A percentile compares a stretch with the other conserved stretches of the same genome.
phyloP scores from a whole-genome alignment of 805 yeast genomes.

The Ogataea paraovalis region DNA sequence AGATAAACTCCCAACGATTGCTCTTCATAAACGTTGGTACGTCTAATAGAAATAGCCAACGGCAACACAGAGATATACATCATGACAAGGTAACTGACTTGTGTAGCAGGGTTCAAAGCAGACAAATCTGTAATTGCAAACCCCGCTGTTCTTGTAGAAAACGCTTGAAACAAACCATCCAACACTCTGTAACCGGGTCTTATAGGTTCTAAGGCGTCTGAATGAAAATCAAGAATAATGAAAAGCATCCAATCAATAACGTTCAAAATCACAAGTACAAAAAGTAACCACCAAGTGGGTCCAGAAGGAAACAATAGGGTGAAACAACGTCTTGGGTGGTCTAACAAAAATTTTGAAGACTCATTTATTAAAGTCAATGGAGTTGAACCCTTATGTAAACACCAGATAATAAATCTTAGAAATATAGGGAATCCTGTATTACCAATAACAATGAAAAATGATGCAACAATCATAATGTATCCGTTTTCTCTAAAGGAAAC shows the following conservation, averaged over 20 bases:
- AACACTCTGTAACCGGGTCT: slow-evolving; percentile 67
- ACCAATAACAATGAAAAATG: slow-evolving; percentile 81
- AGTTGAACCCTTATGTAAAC: slow-evolving; percentile 60
- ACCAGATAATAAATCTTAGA: slow-evolving; percentile 79
- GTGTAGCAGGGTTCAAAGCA: slow-evolving; percentile 80
- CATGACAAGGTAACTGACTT: slow-evolving; percentile 91
- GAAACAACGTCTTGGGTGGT: slow-evolving; percentile 96
- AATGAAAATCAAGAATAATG: slow-evolving; percentile 67
- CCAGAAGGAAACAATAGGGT: slow-evolving; percentile 86
- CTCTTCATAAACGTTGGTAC: slow-evolving; percentile 97
- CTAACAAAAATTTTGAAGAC: slow-evolving; percentile 78
- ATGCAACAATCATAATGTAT: slow-evolving; percentile 58
- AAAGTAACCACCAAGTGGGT: slow-evolving; percentile 93
- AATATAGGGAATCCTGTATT: slow-evolving; percentile 92
- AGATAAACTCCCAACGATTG: slow-evolving; percentile 89
- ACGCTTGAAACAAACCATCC: slow-evolving; percentile 86
- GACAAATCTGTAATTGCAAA: slow-evolving; percentile 69
- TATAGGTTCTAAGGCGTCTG: slow-evolving; percentile 45
- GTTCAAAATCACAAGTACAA: slow-evolving; percentile 69
- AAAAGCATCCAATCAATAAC: slow-evolving; percentile 76
- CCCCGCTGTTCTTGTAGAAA: slow-evolving; percentile 94
- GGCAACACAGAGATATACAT: slow-evolving; percentile 98
- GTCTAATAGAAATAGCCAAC: slow-evolving; percentile 89
- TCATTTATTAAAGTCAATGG: slow-evolving; percentile 65
- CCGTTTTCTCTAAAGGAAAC: slow-evolving; percentile 56